Evolutionary conservation across 2,329 filamentous ascomycete species (phyloP).

Genomic region (Botrytis elliptica): DNA sequence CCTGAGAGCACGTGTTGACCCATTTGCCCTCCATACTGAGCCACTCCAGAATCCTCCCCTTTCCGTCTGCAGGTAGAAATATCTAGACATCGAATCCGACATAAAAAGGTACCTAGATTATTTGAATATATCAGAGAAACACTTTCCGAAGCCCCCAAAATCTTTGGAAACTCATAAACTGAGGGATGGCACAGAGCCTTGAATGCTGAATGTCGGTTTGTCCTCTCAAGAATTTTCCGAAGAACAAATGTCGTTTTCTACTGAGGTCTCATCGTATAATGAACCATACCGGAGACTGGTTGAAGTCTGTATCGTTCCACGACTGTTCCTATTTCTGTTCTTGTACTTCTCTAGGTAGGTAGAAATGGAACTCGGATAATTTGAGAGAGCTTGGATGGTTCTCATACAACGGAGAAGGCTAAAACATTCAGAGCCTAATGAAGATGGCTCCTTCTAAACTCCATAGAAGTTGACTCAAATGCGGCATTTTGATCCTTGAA

Average conservation of each 20-base stretch:
- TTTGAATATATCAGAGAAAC: no score
- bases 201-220: background rate
- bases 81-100: background rate
- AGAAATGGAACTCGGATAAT: background rate
- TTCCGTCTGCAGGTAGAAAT: background rate
- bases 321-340: background rate
- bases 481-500: background rate
- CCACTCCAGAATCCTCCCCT: background rate
- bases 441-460: background rate
- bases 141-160: no score
- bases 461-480: background rate
- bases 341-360: background rate
- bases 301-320: background rate
- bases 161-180: background rate
- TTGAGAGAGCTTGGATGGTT: background rate
- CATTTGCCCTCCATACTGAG: background rate
- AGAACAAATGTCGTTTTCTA: background rate
- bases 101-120: background rate
- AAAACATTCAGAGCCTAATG: background rate
- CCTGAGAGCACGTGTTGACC: background rate
- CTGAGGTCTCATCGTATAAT: background rate
- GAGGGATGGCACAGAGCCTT: background rate
- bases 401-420: background rate
- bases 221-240: background rate
- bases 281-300: background rate